Evolutionary conservation across 805 yeast species (phyloP).

Genomic region (Lachancea waltii): DNA sequence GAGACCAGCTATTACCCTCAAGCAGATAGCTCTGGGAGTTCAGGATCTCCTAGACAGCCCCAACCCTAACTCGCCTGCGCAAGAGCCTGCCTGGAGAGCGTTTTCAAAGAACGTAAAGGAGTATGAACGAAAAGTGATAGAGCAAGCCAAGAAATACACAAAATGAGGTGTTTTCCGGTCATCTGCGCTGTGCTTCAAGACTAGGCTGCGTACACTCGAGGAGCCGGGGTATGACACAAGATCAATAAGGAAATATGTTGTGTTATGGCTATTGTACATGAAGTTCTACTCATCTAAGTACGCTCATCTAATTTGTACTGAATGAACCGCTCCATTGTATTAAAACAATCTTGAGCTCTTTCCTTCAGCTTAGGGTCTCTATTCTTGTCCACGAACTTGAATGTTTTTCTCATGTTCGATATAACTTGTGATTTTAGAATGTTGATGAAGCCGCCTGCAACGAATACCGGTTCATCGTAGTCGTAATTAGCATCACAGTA

Average conservation of each 20-base stretch:
- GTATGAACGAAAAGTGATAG: slow-evolving; percentile 71
- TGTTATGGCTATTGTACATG: background rate
- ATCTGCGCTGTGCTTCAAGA: too few species aligned
- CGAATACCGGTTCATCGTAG: slow-evolving; percentile 67
- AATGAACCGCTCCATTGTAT: slow-evolving; percentile 68
- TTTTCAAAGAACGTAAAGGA: slow-evolving; percentile 59
- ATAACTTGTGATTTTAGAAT: slow-evolving; percentile 37
- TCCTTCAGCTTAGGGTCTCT: slow-evolving; percentile 49
- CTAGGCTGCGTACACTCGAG: too few species aligned
- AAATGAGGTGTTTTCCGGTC: slow-evolving; percentile 27
- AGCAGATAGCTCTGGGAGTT: slow-evolving; percentile 83
- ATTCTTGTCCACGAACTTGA: slow-evolving; percentile 64
- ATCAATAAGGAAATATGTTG: too few species aligned
- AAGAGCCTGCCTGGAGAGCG: slow-evolving; percentile 92
- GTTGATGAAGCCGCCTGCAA: slow-evolving; percentile 41
- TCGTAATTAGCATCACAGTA: slow-evolving; percentile 65
- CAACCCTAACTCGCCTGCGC: slow-evolving; percentile 94
- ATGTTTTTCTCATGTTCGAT: slow-evolving; percentile 44
- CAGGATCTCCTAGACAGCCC: slow-evolving; percentile 89
- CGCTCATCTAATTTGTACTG: slow-evolving; percentile 58
- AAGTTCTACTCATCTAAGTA: slow-evolving; percentile 9
- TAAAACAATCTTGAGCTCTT: slow-evolving; percentile 58
- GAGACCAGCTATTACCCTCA: slow-evolving; percentile 93
- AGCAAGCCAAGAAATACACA: slow-evolving; percentile 73
- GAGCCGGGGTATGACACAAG: too few species aligned